Percentiles rank a stretch among this genome's conserved stretches.
Conservation (phyloP, 768 basidiomycete species). For the Suillus plorans region DNA sequence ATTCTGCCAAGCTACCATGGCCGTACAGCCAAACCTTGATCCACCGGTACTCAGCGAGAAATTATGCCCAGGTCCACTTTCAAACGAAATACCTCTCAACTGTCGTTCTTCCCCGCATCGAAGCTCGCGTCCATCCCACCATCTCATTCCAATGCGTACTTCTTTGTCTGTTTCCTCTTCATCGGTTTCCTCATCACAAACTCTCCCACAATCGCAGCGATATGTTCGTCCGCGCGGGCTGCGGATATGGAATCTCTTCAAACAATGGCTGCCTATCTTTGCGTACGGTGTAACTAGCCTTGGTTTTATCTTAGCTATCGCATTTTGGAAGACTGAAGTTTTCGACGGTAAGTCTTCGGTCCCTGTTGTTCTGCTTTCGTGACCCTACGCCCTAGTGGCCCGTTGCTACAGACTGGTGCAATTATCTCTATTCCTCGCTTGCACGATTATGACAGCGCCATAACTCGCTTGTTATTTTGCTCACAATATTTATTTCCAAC, state of each 20-base stretch:
- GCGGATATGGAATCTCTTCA: constrained; percentile 58
- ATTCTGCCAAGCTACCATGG: constrained; percentile 16
- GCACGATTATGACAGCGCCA: neutral
- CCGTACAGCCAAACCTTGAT: constrained; percentile 3
- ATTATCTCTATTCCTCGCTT: neutral
- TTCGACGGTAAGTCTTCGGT: constrained; percentile 64
- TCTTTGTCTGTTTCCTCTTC: constrained; percentile 6
- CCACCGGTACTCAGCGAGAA: constrained; percentile 26
- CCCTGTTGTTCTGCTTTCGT: constrained; percentile 6
- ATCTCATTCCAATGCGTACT: constrained; percentile 22
- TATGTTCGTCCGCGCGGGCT: constrained; percentile 48
- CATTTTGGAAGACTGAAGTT: constrained; percentile 78
- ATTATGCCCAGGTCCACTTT: constrained; percentile 3
- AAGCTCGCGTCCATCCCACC: constrained; percentile 17
- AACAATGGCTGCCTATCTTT: constrained; percentile 77
- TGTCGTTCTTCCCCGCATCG: constrained; percentile 15
- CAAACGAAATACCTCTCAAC: constrained; percentile 22
- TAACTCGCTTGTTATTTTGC: constrained; percentile 4
- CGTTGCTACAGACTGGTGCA: neutral
- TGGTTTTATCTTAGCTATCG: constrained; percentile 77
- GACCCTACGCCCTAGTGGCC: constrained; percentile 3
- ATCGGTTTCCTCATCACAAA: constrained; percentile 2
- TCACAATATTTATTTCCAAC: constrained; percentile 6
- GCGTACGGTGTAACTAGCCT: constrained; percentile 76
- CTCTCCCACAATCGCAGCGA: constrained; percentile 23